These are phyloP conservation scores for Populus trichocarpa DNA, from an alignment of 441 rosid species.

Conservation along the genomic window DNA sequence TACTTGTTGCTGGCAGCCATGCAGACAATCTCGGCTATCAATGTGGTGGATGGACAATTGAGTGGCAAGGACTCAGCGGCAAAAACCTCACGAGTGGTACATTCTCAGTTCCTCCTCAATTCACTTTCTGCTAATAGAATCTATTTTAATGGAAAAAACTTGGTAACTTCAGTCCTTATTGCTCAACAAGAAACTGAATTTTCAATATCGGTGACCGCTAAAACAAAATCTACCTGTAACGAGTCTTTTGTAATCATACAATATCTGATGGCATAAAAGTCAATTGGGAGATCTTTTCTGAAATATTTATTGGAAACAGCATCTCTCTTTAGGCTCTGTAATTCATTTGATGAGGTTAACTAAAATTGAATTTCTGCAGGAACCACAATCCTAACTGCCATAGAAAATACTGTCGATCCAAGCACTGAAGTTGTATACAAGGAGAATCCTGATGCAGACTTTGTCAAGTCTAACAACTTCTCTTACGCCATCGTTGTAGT, in stretches of 20 bases:
- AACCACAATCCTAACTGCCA: slow-evolving; percentile 56
- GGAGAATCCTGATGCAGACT: slow-evolving; percentile 40
- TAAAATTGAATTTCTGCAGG: slow-evolving; percentile 23
- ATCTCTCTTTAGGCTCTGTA: background rate
- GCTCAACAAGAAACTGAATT: background rate
- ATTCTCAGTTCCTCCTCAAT: background rate
- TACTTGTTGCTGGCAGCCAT: slow-evolving; percentile 64
- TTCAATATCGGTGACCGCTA: background rate
- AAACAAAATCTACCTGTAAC: too few relatives aligned
- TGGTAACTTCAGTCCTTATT: background rate
- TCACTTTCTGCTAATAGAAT: background rate
- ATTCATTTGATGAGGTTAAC: background rate
- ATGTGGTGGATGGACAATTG: slow-evolving; percentile 77
- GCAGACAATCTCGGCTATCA: slow-evolving; percentile 69
- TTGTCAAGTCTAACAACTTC: slow-evolving; percentile 40
- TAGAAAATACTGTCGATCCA: slow-evolving; percentile 45
- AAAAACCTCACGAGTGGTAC: slow-evolving; percentile 52
- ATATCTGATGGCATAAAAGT: background rate
- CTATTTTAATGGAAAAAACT: background rate
- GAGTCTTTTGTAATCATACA: too few relatives aligned
- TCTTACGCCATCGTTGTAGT: slow-evolving; percentile 56
- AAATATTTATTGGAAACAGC: background rate
- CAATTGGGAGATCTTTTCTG: background rate
- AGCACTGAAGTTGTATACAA: slow-evolving; percentile 36
- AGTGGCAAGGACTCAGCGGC: slow-evolving; percentile 63